Base-by-base conservation (phyloP, 2,329 filamentous ascomycete genomes). In the Colletotrichum nymphaeae region DNA sequence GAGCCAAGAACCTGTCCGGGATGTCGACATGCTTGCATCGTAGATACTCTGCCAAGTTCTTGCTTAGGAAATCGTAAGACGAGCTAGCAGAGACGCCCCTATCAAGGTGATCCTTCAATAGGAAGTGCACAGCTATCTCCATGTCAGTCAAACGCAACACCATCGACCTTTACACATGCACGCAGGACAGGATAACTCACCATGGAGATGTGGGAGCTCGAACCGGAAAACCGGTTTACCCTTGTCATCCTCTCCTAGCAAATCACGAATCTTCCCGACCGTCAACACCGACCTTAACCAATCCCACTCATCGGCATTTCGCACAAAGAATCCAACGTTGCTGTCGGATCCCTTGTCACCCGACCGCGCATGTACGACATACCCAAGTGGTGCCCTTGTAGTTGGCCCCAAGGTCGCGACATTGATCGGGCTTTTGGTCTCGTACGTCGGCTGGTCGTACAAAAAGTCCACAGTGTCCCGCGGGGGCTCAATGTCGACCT, bases 271-370 rank as follows among this genome's bases (percentile, higher is more conserved):
- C 19, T 80, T 83, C 1, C 79, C 77, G 9, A 79, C 77, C 0
- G 81, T 86, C 75, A 89, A 78, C 5, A 86, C 57, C 1, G 79
- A 79, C 46, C 84, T 80, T 16, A 88, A 28, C 75, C 70, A 78
- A 22, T 74, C 74, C 74, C 73, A 76, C 53, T 76, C 75, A 16
- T 76, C 74, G 3, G 67, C 67, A 19, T 77, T 70, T n/a, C 72
- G 72, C 28, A 76, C 71, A 22, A 74, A 76, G 57, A 75, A 75
- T 2, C 78, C 78, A 16, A 82, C 72, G 8, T 78, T 77, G 37
- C 80, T 81, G 74, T 87, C 83, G 0, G 81, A 80, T 0, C 81
- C 84, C 71, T 87, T 88, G 63, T 88, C 86, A 0, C 81, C 81
- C 0, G 81, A 81, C 0, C 81, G 64, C 1, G 76, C 81, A 5